Percentiles rank a stretch among this genome's conserved stretches.
Evolutionary conservation across 208 protist species (phyloP).

Genomic region (Naegleria fowleri): DNA sequence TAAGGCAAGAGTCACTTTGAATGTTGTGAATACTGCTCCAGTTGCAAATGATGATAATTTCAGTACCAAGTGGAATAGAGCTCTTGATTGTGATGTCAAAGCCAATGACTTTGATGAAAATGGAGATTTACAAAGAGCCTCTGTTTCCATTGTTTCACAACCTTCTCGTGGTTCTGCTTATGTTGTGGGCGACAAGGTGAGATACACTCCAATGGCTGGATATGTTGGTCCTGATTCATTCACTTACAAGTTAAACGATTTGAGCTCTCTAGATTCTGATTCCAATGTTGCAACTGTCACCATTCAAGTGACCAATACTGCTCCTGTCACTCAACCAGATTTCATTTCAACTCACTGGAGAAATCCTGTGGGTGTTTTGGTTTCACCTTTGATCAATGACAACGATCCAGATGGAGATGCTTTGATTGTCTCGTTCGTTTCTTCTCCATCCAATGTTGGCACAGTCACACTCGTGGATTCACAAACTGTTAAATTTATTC

Average conservation of each 20-base stretch:
- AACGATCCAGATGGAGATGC: background rate
- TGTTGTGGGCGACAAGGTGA: background rate
- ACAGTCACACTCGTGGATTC: background rate
- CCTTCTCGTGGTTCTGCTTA: background rate
- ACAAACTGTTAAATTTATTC: background rate
- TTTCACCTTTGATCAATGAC: background rate
- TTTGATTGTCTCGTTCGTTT: background rate
- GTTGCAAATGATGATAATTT: background rate
- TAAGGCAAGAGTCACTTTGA: background rate
- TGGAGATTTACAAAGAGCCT: background rate
- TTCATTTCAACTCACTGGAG: background rate
- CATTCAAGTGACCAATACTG: constrained; percentile 1
- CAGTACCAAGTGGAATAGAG: too few species aligned
- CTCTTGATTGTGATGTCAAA: background rate
- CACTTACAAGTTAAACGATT: background rate
- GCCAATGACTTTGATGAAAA: background rate
- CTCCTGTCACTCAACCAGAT: background rate
- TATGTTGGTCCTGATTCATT: background rate
- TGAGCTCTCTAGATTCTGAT: background rate
- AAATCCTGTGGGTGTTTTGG: background rate
- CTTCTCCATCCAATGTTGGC: background rate
- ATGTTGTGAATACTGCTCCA: background rate
- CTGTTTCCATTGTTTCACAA: too few species aligned
- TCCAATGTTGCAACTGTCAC: background rate
- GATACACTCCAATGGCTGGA: background rate